These are phyloP conservation scores for Starmerella sp. DNA, from an alignment of 805 yeast genomes.

Conservation along the genomic window DNA sequence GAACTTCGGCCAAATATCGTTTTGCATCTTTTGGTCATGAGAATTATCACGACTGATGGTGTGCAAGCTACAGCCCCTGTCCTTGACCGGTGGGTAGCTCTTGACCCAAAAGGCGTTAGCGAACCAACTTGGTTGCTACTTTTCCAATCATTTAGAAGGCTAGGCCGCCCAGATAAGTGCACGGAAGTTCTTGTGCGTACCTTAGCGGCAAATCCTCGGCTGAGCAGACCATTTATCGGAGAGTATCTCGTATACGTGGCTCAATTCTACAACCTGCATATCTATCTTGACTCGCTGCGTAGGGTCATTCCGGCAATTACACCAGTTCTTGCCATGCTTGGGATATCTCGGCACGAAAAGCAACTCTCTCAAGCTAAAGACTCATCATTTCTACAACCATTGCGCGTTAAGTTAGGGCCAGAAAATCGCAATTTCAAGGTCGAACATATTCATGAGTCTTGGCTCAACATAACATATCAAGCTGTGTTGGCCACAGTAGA, in stretches of 20 bases:
- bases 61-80: constrained; percentile 21
- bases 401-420: background rate
- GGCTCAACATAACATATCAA: constrained; percentile 23
- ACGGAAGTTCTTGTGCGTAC: constrained; percentile 20
- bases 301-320: constrained; percentile 19
- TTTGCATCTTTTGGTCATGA: constrained; percentile 19
- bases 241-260: constrained; percentile 23
- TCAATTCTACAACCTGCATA: constrained; percentile 18
- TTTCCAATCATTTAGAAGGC: constrained; percentile 24
- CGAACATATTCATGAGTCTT: constrained; percentile 17
- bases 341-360: constrained; percentile 9
- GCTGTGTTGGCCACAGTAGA: constrained; percentile 22
- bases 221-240: constrained; percentile 19
- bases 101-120: constrained; percentile 19
- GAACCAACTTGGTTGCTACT: constrained; percentile 21
- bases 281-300: constrained; percentile 16
- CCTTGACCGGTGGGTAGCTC: constrained; percentile 16
- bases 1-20: constrained; percentile 11
- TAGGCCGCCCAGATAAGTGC: constrained; percentile 25
- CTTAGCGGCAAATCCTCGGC: constrained; percentile 9
- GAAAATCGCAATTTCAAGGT: constrained; percentile 5
- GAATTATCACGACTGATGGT: constrained; percentile 24
- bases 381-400: background rate
- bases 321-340: constrained; percentile 14
- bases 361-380: constrained; percentile 1